Conservation (phyloP, 2,329 filamentous ascomycete genomes). For the Coniochaeta sp. region DNA sequence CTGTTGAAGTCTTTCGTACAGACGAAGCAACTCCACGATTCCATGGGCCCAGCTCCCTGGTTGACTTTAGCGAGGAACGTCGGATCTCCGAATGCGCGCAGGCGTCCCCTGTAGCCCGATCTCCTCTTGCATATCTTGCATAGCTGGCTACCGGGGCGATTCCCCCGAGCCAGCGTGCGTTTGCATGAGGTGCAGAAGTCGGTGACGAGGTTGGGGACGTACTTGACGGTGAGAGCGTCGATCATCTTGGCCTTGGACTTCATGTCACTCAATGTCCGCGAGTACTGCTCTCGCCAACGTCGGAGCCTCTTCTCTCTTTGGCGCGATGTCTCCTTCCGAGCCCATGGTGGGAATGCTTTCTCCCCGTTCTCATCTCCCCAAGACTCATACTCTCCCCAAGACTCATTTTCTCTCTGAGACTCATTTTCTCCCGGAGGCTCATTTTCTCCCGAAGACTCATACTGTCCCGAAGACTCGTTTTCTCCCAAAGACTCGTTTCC, state of each 20-base stretch:
- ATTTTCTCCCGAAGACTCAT: too few relatives aligned
- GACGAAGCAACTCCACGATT: background rate
- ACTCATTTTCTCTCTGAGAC: too few relatives aligned
- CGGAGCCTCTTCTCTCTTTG: too few relatives aligned
- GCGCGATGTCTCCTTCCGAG: too few relatives aligned
- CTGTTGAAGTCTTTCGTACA: background rate
- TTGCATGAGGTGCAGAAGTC: background rate
- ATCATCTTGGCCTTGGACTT: background rate
- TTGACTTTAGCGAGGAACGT: background rate
- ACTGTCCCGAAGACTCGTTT: too few relatives aligned
- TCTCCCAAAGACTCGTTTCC: too few relatives aligned
- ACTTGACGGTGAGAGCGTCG: background rate
- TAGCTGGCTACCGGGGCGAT: background rate
- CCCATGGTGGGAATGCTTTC: too few relatives aligned
- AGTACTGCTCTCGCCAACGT: background rate
- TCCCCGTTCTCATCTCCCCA: too few relatives aligned
- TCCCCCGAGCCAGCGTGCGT: background rate
- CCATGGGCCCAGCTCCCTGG: background rate
- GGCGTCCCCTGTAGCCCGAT: background rate
- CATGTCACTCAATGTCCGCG: background rate
- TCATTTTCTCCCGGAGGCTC: too few relatives aligned
- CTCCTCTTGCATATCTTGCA: background rate
- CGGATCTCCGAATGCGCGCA: background rate
- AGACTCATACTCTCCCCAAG: too few relatives aligned
- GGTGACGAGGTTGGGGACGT: background rate